Evolutionary conservation across 2,329 filamentous ascomycete genomes (phyloP), one percentile per base, ranked within the genome.

Genomic region (Pseudogymnoascus sp.): DNA sequence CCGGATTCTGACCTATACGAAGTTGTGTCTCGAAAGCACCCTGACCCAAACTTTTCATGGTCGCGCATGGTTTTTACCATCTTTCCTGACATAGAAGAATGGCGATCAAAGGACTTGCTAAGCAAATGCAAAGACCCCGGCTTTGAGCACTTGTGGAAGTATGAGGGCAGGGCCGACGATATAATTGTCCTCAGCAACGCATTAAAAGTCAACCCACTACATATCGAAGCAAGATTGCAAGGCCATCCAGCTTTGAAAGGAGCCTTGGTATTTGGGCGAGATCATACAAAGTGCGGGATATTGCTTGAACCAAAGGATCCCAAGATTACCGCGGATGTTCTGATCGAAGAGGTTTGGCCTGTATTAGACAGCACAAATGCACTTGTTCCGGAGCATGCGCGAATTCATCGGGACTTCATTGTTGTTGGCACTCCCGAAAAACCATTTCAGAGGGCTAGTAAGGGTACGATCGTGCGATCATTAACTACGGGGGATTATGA

Each of bases 61-160:
- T 33, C 46, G 3, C 46, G 46, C 26, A 71, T 72, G 2, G 66
- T 78, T 15, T 81, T 81, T 63, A 69, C 71, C 37, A 75, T 77
- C 1, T 79, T 77, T 59, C 78, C 77, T 0, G 71, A 77, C 0
- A 46, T 72, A 1, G 62, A 75, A 3, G 76, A 80, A 65, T 80
- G 74, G 67, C 71, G 74, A 7, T 80, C 77, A 6, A 77, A 76
- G 40, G 81, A 83, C 62, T 66, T 82, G 21, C 9, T 68, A 10
- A 62, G 62, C 7, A 56, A 60, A 4, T 67, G 64, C 59, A 50
- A 62, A 4, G 68, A 67, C 11, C 50, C 63, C 3, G 46, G 46
- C 4, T 56, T 33, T 19, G 46, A 56, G 9, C 56, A 65, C 15
- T 29, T 66, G 37, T 68, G 63, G 53, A 63, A 60, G 59, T 65